Evolutionary conservation across 441 rosid genomes (phyloP).

Genomic region (Arabidopsis hybrid): DNA sequence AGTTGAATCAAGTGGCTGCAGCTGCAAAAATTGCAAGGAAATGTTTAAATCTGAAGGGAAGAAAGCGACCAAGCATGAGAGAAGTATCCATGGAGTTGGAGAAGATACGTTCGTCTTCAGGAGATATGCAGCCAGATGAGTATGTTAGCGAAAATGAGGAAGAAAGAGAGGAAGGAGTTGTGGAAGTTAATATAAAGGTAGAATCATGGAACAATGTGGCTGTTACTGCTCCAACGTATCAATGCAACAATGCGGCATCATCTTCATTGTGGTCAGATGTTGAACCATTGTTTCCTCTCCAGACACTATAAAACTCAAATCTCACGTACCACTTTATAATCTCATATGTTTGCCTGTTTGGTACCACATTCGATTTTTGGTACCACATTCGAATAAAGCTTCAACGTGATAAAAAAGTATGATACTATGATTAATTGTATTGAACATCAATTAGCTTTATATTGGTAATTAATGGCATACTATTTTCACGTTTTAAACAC

Average conservation of each 20-base stretch:
- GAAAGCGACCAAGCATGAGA: conserved; percentile 12
- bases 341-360: conserved; percentile 9
- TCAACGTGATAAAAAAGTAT: too few relatives aligned
- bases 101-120: background rate
- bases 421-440: too few relatives aligned
- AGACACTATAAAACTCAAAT: background rate
- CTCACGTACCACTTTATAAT: background rate
- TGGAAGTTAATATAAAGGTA: background rate
- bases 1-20: background rate
- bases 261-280: background rate
- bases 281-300: conserved; percentile 22
- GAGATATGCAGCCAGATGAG: background rate
- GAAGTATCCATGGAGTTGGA: conserved; percentile 23
- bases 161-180: background rate
- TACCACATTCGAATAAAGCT: too few relatives aligned
- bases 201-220: background rate
- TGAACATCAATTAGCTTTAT: too few relatives aligned
- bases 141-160: background rate
- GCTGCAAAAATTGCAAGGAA: background rate
- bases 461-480: too few relatives aligned
- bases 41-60: background rate
- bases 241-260: background rate
- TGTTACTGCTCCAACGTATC: background rate
- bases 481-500: too few relatives aligned
- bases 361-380: background rate